Evolutionary conservation across 148 eudicot genomes (phyloP).

Genomic region (Simmondsia chinensis): DNA sequence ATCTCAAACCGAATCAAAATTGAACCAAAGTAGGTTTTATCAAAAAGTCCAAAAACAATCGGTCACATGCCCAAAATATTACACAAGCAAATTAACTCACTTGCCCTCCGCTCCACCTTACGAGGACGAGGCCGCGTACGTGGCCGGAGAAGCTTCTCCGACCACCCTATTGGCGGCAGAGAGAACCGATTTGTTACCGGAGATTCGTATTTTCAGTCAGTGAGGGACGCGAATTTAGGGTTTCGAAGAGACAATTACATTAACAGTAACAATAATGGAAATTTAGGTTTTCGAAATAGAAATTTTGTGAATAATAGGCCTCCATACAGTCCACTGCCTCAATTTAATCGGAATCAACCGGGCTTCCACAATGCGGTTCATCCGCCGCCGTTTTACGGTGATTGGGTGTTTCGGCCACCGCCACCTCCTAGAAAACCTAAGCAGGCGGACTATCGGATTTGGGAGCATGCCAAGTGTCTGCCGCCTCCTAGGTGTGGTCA

Average conservation of each 20-base stretch:
- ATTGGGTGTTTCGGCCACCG: slow-evolving; percentile 9
- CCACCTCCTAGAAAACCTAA: slow-evolving; percentile 11
- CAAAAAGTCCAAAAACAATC: no score
- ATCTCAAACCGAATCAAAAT: no score
- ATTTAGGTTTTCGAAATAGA: background rate
- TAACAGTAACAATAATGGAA: background rate
- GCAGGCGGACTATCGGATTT: slow-evolving; percentile 39
- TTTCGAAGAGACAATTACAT: slow-evolving; percentile 8
- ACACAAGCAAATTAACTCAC: no score
- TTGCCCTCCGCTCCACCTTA: no score
- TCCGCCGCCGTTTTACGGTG: slow-evolving; percentile 7
- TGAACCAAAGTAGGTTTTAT: no score
- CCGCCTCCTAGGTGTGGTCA: slow-evolving; percentile 47
- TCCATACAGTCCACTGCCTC: slow-evolving; percentile 5
- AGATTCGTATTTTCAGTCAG: slow-evolving; percentile 32
- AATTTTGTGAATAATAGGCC: slow-evolving; percentile 1
- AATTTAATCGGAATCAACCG: slow-evolving; percentile 5
- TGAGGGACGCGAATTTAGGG: slow-evolving; percentile 24
- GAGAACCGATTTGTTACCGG: slow-evolving; percentile 26
- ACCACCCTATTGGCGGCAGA: slow-evolving; percentile 4
- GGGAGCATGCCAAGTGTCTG: slow-evolving; percentile 42
- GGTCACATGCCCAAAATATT: no score
- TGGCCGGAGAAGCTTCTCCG: slow-evolving; percentile 31
- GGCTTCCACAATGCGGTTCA: background rate
- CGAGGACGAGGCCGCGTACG: slow-evolving; percentile 25